Evolutionary conservation across 179 eudicot species (phyloP).

Genomic region (Beta macrorhiza): DNA sequence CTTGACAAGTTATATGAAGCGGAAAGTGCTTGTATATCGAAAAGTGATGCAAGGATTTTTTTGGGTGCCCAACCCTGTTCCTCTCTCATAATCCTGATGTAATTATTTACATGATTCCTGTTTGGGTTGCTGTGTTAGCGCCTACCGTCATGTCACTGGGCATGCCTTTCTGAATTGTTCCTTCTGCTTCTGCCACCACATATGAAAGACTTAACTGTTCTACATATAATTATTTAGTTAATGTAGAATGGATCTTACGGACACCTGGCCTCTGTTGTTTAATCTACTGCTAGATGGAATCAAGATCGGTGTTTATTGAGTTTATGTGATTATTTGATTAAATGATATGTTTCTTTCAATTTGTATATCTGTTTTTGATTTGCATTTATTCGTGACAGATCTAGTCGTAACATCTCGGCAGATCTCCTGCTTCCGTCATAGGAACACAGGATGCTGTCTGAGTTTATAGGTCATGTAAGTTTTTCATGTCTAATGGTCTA

Average conservation of each 20-base stretch:
- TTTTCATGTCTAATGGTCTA: neutral
- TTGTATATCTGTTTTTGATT: neutral
- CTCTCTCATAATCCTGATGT: neutral
- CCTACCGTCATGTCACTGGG: neutral
- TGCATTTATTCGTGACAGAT: neutral
- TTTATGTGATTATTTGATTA: neutral
- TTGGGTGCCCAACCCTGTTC: neutral
- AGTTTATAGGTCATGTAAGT: neutral
- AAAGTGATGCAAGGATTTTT: neutral
- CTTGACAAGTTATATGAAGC: neutral
- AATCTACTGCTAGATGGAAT: neutral
- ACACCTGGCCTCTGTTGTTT: neutral
- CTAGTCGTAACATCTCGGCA: neutral
- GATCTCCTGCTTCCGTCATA: too few species aligned
- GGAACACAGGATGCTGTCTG: slow-evolving; percentile 2
- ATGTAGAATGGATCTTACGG: neutral
- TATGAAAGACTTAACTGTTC: neutral
- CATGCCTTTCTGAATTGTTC: neutral
- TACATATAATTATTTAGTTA: neutral
- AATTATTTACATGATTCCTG: neutral
- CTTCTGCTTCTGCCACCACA: too few species aligned
- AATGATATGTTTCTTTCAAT: neutral
- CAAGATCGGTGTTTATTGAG: neutral
- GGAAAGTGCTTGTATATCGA: neutral
- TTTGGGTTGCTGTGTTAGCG: neutral